phyloP scores from a whole-genome alignment of 169 alveolate genomes.

The Cryptosporidium xiaoi region DNA sequence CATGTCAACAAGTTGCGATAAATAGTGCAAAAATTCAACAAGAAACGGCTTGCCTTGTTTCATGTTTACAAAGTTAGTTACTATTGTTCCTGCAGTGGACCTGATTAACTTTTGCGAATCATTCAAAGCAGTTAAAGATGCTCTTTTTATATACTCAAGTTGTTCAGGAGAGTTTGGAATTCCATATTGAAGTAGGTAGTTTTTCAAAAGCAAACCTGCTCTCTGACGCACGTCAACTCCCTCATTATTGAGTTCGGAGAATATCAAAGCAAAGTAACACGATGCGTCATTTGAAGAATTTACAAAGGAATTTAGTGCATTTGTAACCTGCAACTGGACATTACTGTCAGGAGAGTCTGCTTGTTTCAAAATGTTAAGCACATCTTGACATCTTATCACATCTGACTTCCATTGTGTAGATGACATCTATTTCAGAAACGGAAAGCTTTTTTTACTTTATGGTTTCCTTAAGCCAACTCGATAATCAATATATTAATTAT shows the following conservation, averaged over 20 bases:
- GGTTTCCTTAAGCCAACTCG: too few relatives aligned
- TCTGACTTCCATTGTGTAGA: conserved; percentile 56
- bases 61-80: conserved; percentile 79
- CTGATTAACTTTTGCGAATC: conserved; percentile 79
- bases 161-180: conserved; percentile 72
- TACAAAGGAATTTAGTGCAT: conserved; percentile 52
- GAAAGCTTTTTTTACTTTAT: too few relatives aligned
- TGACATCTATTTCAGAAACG: conserved; percentile 15
- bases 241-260: conserved; percentile 31
- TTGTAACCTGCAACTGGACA: conserved; percentile 65
- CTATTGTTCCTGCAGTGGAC: conserved; percentile 82
- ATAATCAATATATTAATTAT: too few relatives aligned
- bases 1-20: conserved; percentile 78
- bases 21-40: conserved; percentile 80
- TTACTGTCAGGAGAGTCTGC: conserved; percentile 71
- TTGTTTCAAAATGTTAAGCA: conserved; percentile 38
- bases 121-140: conserved; percentile 73
- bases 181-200: conserved; percentile 76
- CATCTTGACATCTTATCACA: conserved; percentile 35
- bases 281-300: conserved; percentile 31
- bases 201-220: conserved; percentile 84
- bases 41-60: conserved; percentile 80
- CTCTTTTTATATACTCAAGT: conserved; percentile 73
- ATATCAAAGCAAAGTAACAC: conserved; percentile 66
- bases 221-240: conserved; percentile 82